These are phyloP conservation scores for Penicillium sp. DNA, from an alignment of 2,329 filamentous ascomycete species.

Conservation along the genomic window DNA sequence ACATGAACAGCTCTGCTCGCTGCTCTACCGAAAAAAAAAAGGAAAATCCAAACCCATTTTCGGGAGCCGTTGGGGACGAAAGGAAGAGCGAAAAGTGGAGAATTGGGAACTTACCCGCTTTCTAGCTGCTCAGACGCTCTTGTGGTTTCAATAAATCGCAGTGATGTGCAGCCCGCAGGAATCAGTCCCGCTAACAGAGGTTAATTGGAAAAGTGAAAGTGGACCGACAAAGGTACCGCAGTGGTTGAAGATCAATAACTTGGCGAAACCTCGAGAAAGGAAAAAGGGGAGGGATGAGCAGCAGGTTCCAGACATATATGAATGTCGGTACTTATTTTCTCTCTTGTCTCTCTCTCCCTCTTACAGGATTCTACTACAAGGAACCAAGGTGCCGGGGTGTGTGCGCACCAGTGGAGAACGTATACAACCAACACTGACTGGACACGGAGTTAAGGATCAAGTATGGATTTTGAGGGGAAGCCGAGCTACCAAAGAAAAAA, in stretches of 20 bases:
- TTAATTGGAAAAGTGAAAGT: slow-evolving; percentile 22
- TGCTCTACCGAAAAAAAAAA: slow-evolving; percentile 6
- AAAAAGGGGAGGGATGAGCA: background rate
- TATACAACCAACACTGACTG: slow-evolving; percentile 1
- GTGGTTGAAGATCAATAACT: background rate
- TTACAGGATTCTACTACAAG: background rate
- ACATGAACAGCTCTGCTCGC: too few relatives aligned
- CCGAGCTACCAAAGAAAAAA: background rate
- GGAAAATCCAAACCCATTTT: background rate
- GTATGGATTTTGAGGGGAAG: background rate
- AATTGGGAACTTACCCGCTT: slow-evolving; percentile 14
- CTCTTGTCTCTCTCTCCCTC: background rate
- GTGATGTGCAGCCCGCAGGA: slow-evolving; percentile 25
- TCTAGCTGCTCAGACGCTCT: background rate
- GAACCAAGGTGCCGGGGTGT: background rate
- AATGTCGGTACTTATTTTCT: background rate
- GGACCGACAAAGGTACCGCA: slow-evolving; percentile 6
- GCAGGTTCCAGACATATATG: background rate
- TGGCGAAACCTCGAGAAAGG: background rate
- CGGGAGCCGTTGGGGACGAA: slow-evolving; percentile 12
- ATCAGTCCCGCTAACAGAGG: slow-evolving; percentile 18
- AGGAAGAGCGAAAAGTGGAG: slow-evolving; percentile 22
- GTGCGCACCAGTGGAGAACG: background rate
- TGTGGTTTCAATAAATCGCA: slow-evolving; percentile 17
- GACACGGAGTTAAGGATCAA: slow-evolving; percentile 9